phyloP scores from a whole-genome alignment of 2,329 filamentous ascomycete genomes.

The Fusarium verrucosum region DNA sequence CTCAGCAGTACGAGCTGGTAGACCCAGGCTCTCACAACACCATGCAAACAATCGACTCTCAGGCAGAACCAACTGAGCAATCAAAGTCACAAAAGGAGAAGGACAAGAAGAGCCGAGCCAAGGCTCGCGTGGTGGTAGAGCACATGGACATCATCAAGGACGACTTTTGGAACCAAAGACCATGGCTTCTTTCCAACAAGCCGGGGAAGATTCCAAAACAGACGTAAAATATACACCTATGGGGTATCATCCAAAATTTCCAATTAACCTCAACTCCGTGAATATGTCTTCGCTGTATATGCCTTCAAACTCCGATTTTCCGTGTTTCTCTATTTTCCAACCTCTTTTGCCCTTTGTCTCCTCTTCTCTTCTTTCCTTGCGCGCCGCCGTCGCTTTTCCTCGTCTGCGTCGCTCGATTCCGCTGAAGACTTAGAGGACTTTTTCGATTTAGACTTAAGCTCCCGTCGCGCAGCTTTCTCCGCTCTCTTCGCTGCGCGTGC shows the following conservation, averaged over 20 bases:
- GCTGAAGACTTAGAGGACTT: conserved; percentile 44
- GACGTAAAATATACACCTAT: conserved; percentile 50
- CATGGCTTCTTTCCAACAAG: conserved; percentile 83
- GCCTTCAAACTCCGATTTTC: conserved; percentile 17
- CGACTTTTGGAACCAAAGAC: conserved; percentile 88
- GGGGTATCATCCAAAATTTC: conserved; percentile 47
- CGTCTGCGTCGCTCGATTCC: conserved; percentile 46
- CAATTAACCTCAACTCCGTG: conserved; percentile 43
- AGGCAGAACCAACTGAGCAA: conserved; percentile 63
- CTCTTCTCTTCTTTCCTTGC: conserved; percentile 56
- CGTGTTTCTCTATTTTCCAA: conserved; percentile 21
- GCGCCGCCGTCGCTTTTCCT: conserved; percentile 59
- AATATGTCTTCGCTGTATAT: conserved; percentile 34
- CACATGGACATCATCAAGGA: conserved; percentile 96
- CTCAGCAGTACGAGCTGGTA: conserved; percentile 72
- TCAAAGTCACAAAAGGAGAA: conserved; percentile 87
- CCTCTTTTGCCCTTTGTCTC: conserved; percentile 44
- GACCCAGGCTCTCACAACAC: conserved; percentile 63
- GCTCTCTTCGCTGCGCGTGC: conserved; percentile 38
- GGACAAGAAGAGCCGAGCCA: conserved; percentile 80
- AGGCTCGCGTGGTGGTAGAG: conserved; percentile 82
- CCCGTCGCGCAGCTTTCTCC: conserved; percentile 38
- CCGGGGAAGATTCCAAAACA: conserved; percentile 75
- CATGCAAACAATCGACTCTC: conserved; percentile 56
- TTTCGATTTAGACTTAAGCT: conserved; percentile 39